Conservation (phyloP, 2,329 filamentous ascomycete species). For the Pseudovirgaria hyperparasitica region DNA sequence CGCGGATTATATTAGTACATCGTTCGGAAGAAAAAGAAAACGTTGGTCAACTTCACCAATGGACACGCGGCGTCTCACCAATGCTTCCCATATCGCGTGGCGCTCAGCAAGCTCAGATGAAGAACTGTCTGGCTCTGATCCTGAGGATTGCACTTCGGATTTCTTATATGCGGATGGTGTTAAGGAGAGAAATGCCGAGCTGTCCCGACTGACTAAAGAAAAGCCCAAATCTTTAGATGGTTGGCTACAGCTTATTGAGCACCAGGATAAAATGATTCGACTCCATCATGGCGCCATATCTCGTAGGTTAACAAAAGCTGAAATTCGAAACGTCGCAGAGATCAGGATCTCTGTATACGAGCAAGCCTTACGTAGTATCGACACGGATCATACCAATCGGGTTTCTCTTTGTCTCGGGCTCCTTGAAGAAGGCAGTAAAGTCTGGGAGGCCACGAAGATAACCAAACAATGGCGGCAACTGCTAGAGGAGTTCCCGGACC, state of each 20-base stretch:
- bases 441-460: conserved; percentile 57
- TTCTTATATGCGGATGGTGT: conserved; percentile 15
- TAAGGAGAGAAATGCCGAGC: conserved; percentile 43
- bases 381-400: conserved; percentile 30
- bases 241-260: conserved; percentile 68
- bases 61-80: conserved; percentile 6
- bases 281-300: conserved; percentile 26
- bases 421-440: conserved; percentile 58
- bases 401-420: conserved; percentile 53
- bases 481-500: conserved; percentile 41
- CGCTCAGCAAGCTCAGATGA: conserved; percentile 7
- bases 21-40: conserved; percentile 11
- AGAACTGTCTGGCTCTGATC: conserved; percentile 8
- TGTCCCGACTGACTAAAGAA: conserved; percentile 52
- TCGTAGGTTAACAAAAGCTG: conserved; percentile 41
- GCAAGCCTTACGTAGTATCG: conserved; percentile 53
- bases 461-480: conserved; percentile 53
- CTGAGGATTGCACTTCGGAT: conserved; percentile 4
- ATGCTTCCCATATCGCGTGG: conserved; percentile 2
- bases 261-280: conserved; percentile 59
- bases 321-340: conserved; percentile 58
- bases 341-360: conserved; percentile 72
- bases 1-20: conserved; percentile 19
- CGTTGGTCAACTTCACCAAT: conserved; percentile 6
- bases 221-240: conserved; percentile 53